Base-by-base conservation (phyloP, 345 rosid genomes). In the Mangifera indica region DNA sequence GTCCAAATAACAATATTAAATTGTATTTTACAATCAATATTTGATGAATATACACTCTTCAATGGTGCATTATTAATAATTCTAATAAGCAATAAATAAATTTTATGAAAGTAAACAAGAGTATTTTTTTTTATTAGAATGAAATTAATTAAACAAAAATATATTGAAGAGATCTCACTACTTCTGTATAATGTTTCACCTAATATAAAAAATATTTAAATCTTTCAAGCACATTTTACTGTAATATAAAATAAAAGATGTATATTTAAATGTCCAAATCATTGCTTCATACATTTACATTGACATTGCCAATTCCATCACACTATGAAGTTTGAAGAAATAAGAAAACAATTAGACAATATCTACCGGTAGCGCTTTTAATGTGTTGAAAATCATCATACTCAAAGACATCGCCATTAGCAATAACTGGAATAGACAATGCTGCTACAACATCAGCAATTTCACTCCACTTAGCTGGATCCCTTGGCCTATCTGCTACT, bases 391-490 rank as follows among this genome's bases (percentile, higher is more conserved):
- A 81, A 84, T 91, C 94, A 71, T 78, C 85, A 72, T 87, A 85
- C 65, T 91, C 97, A 81, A 91, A 86, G 70, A 91, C 92, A 82
- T 93, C 96, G 5, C 97, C 98, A 79, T 93, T 93, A 68, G 98
- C 98, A 79, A 93, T 91, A 55, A 93, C 92, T 1, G 98, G 98
- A 76, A 93, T 88, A 55, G 96, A 91, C 22, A 93, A 82, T 57
- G 97, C 89, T 2, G 93, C 77, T 24, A 91, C 98, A 62, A 93
- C 60, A 77, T 91, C 93, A 51, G 91, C 89, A 67, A 93, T 91
- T 78, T 93, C 97, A 76, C 75, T 70, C 98, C 97, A 93, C 75
- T 89, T 91, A 66, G 98, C 96, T 44, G 97, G 96, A 91, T 93
- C 97, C 85, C 93, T 87, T 11, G 97, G 97, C 69, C 96, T 87